A percentile compares a stretch with the other conserved stretches of the same genome.
Evolutionary conservation across 768 basidiomycete genomes (phyloP).

Genomic region (Suillus brevipes): DNA sequence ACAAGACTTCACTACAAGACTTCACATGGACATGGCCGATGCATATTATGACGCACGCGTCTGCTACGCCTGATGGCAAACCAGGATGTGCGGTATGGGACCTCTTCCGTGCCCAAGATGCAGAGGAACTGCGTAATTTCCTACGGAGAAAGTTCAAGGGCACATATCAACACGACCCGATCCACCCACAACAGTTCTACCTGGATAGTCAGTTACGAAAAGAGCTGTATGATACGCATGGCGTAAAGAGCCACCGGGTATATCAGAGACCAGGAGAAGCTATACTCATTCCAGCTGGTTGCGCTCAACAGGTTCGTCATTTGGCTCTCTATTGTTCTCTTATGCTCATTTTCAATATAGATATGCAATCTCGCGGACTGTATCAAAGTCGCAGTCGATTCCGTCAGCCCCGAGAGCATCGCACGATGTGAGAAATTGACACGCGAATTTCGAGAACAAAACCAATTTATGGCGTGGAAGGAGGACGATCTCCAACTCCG

Average conservation of each 20-base stretch:
- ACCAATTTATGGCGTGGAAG: conserved; percentile 87
- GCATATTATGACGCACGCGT: conserved; percentile 88
- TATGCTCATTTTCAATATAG: conserved; percentile 37
- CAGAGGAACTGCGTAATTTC: conserved; percentile 74
- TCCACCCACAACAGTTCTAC: conserved; percentile 89
- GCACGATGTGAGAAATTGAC: conserved; percentile 82
- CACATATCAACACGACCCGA: conserved; percentile 71
- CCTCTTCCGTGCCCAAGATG: conserved; percentile 80
- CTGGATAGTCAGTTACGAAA: conserved; percentile 68
- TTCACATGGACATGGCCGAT: conserved; percentile 96
- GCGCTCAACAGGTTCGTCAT: conserved; percentile 76
- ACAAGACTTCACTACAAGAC: conserved; percentile 86
- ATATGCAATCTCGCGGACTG: conserved; percentile 94
- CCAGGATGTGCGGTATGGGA: conserved; percentile 92
- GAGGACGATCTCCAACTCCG: conserved; percentile 90
- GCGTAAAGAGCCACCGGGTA: conserved; percentile 78
- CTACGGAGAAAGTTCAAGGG: conserved; percentile 63
- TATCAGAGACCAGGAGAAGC: conserved; percentile 93
- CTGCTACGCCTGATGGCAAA: conserved; percentile 51
- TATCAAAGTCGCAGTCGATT: conserved; percentile 94
- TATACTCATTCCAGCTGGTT: conserved; percentile 93
- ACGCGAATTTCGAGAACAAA: conserved; percentile 87
- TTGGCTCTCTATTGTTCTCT: conserved; percentile 4
- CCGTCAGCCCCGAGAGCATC: conserved; percentile 93
- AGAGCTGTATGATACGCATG: conserved; percentile 63